Evolutionary conservation across 768 basidiomycete species (phyloP).

Genomic region (Mycena floridula): DNA sequence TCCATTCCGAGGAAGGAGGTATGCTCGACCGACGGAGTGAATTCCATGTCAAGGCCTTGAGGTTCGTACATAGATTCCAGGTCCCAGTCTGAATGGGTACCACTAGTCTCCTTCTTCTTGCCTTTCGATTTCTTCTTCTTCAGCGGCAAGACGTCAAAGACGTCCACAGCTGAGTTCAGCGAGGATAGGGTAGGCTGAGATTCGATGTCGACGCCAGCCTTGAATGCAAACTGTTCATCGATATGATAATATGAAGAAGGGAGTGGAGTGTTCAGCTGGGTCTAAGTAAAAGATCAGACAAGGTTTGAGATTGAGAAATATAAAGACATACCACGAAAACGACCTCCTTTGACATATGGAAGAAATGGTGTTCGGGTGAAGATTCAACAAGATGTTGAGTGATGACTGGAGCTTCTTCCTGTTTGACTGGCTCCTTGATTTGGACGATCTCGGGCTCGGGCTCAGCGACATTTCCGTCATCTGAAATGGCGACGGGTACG

Average conservation of each 20-base stretch:
- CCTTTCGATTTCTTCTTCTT: neutral
- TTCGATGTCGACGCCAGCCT: neutral
- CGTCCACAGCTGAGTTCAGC: too few relatives aligned
- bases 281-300: neutral
- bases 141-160: too few relatives aligned
- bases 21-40: too few relatives aligned
- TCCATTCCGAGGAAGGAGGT: too few relatives aligned
- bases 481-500: too few relatives aligned
- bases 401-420: neutral
- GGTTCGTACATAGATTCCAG: too few relatives aligned
- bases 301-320: neutral
- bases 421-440: neutral
- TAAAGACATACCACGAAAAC: neutral
- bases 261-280: neutral
- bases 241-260: neutral
- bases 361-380: neutral
- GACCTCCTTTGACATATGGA: neutral
- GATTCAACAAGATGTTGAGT: neutral
- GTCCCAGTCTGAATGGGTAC: neutral
- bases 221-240: neutral
- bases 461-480: too few relatives aligned
- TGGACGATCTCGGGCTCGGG: neutral
- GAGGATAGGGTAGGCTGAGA: neutral
- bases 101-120: neutral
- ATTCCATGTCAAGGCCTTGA: too few relatives aligned